phyloP scores from a whole-genome alignment of 179 eudicot genomes.

The Beta lomatogona region DNA sequence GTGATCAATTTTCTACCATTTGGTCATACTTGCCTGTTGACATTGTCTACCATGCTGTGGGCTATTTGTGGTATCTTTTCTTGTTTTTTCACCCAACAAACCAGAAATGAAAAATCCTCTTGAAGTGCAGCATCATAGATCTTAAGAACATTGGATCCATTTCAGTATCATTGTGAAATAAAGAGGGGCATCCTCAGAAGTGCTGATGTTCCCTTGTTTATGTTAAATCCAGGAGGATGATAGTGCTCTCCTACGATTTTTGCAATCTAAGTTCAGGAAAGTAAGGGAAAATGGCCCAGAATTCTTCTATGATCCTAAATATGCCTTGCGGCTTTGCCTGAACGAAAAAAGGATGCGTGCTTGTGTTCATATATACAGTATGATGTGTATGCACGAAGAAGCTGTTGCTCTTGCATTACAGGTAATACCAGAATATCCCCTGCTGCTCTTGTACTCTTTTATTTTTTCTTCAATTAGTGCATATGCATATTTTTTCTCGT shows the following conservation, averaged over 20 bases:
- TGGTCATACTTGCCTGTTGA: not conserved
- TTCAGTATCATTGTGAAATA: not conserved
- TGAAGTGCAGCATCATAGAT: not conserved
- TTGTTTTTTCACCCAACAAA: not conserved
- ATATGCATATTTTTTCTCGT: not conserved
- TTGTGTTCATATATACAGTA: conserved; percentile 98
- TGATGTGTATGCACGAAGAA: conserved; percentile 99
- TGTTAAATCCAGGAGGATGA: conserved; percentile 74
- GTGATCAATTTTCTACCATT: not conserved
- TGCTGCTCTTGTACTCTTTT: not conserved
- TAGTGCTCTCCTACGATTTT: conserved; percentile 87
- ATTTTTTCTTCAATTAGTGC: not conserved
- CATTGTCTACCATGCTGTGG: not conserved
- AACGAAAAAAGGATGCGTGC: conserved; percentile 96
- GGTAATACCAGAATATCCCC: conserved; percentile 41
- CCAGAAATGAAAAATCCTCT: not conserved
- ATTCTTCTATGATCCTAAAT: conserved; percentile 97
- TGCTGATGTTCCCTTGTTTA: conserved; percentile 16
- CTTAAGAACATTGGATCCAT: not conserved
- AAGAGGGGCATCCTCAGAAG: not conserved
- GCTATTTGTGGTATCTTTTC: not conserved
- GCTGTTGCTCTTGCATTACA: conserved; percentile 99
- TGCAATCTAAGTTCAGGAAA: conserved; percentile 93
- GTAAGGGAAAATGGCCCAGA: conserved; percentile 79
- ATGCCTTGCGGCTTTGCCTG: conserved; percentile 94